Percentiles rank a stretch among this genome's conserved stretches.
phyloP scores from a whole-genome alignment of 140 eudicot species.

The Stevia rebaudiana region DNA sequence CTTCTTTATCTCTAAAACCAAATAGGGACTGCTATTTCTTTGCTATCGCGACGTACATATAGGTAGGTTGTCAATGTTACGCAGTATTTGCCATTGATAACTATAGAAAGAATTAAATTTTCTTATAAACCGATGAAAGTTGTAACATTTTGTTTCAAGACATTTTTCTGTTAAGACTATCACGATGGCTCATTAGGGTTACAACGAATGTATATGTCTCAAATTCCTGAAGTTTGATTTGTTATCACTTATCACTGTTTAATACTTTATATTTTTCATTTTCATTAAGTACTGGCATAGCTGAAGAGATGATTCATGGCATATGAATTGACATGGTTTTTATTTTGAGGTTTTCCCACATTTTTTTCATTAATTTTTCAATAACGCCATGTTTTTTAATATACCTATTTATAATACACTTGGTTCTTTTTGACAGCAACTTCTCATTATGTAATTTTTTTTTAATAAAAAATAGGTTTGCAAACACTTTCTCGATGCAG shows the following conservation, averaged over 20 bases:
- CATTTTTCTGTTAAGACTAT: no score
- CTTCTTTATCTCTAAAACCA: no score
- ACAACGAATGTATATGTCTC: no score
- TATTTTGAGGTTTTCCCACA: not conserved
- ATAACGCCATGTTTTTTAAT: not conserved
- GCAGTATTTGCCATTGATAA: no score
- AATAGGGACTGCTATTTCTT: no score
- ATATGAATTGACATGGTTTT: not conserved
- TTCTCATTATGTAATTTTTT: not conserved
- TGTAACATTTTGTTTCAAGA: not conserved
- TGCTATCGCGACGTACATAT: no score
- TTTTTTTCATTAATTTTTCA: not conserved
- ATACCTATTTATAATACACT: not conserved
- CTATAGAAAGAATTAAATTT: not conserved
- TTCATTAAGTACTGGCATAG: not conserved
- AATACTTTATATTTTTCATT: not conserved
- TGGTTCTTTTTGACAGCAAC: constrained; percentile 8
- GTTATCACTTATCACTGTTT: no score
- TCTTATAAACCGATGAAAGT: not conserved
- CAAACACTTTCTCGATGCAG: constrained; percentile 87
- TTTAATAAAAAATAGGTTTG: constrained; percentile 71
- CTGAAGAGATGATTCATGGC: not conserved
- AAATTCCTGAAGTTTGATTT: no score
- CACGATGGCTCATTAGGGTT: no score
- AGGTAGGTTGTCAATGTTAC: no score